Conservation (phyloP, 1,284 basidiomycete genomes). For the Puccinia novopanici region DNA sequence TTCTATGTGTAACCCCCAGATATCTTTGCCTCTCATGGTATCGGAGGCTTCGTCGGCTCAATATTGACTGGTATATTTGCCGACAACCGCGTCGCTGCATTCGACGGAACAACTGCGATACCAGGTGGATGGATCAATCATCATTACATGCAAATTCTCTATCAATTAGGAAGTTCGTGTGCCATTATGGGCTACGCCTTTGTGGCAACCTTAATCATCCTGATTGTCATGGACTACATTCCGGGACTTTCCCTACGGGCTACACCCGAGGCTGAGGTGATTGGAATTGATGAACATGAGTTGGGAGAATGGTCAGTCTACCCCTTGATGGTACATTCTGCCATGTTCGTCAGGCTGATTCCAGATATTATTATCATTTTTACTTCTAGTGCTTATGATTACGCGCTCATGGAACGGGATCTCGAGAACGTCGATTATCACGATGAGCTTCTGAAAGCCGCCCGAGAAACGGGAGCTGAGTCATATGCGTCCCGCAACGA, state of each 20-base stretch:
- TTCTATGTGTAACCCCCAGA: conserved; percentile 59
- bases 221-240: conserved; percentile 90
- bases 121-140: conserved; percentile 88
- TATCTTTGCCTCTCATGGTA: conserved; percentile 82
- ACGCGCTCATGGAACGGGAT: conserved; percentile 47
- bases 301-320: conserved; percentile 73
- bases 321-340: background rate
- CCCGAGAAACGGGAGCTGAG: conserved; percentile 17
- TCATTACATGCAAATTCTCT: conserved; percentile 70
- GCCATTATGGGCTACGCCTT: conserved; percentile 78
- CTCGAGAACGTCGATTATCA: conserved; percentile 49
- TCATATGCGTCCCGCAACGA: background rate
- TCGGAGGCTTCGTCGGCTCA: conserved; percentile 87
- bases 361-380: too few relatives aligned
- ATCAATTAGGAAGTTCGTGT: conserved; percentile 79
- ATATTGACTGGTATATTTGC: conserved; percentile 83
- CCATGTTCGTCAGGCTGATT: background rate
- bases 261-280: conserved; percentile 79
- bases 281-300: conserved; percentile 90
- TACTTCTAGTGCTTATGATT: conserved; percentile 51
- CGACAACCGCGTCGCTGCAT: conserved; percentile 76
- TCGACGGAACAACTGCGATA: conserved; percentile 75
- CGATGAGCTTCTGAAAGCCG: conserved; percentile 33
- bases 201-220: conserved; percentile 69
- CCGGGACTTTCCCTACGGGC: conserved; percentile 79